phyloP scores from a whole-genome alignment of 768 basidiomycete genomes.

The Pisolithus tinctorius region DNA sequence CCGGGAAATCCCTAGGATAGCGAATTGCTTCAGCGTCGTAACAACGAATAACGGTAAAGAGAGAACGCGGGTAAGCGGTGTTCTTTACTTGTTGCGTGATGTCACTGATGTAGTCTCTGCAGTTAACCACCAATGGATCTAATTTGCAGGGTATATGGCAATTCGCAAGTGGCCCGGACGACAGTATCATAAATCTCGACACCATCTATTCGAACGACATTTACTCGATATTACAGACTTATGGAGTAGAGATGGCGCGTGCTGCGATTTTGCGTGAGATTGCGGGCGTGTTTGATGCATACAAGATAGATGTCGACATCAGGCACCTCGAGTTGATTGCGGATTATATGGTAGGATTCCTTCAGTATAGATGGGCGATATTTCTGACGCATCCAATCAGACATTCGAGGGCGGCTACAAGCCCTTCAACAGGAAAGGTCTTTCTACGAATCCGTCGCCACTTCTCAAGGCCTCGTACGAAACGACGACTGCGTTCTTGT shows the following conservation, averaged over 20 bases:
- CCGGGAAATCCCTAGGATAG: conserved; percentile 85
- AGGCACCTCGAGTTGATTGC: conserved; percentile 96
- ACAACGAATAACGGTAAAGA: conserved; percentile 51
- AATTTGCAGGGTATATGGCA: conserved; percentile 89
- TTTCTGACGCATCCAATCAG: conserved; percentile 32
- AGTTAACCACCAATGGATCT: conserved; percentile 89
- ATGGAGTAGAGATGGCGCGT: conserved; percentile 96
- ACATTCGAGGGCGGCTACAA: conserved; percentile 98
- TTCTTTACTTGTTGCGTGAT: background rate
- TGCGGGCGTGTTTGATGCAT: conserved; percentile 85
- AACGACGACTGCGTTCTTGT: conserved; percentile 88
- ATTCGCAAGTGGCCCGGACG: conserved; percentile 46
- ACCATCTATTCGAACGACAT: conserved; percentile 93
- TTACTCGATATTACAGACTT: conserved; percentile 82
- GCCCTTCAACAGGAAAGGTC: conserved; percentile 95
- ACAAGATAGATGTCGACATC: conserved; percentile 91
- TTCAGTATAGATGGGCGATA: background rate
- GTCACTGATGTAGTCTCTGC: background rate
- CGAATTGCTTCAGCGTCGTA: conserved; percentile 66
- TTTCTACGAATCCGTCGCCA: conserved; percentile 89
- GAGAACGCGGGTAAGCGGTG: conserved; percentile 35
- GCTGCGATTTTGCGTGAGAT: conserved; percentile 88
- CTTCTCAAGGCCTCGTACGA: conserved; percentile 97
- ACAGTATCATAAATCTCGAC: conserved; percentile 66
- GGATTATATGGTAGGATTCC: conserved; percentile 87